Evolutionary conservation across 192 early-diverging fungal species (phyloP).

Genomic region (Martensiomyces pterosporus): DNA sequence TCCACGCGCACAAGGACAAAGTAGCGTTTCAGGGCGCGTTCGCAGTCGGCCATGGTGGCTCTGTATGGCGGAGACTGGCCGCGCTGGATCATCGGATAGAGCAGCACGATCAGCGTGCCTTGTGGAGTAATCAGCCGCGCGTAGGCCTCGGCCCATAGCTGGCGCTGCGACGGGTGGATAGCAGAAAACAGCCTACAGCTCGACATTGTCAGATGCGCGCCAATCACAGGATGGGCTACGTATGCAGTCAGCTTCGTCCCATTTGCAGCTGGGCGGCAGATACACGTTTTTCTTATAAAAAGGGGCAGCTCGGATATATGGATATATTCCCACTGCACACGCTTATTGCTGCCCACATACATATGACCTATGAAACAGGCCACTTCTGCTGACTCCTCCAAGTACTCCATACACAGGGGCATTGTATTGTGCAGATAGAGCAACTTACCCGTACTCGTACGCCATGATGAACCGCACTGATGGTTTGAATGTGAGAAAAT

Average conservation of each 20-base stretch:
- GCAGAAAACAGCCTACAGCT: constrained; percentile 45
- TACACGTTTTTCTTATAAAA: background rate
- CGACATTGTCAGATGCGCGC: no score
- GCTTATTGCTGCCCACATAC: no score
- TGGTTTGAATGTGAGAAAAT: constrained; percentile 29
- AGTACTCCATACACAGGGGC: no score
- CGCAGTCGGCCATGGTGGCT: constrained; percentile 47
- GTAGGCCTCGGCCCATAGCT: constrained; percentile 37
- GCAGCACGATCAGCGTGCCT: constrained; percentile 41
- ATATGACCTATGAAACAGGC: no score
- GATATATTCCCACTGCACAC: no score
- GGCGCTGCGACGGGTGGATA: constrained; percentile 37
- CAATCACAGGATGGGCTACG: no score
- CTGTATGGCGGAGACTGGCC: constrained; percentile 24
- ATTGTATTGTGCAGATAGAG: no score
- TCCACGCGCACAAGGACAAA: constrained; percentile 47
- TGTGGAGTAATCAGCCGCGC: constrained; percentile 40
- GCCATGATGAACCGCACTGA: constrained; percentile 32
- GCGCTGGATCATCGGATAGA: constrained; percentile 38
- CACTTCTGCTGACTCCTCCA: background rate
- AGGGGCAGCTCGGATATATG: no score
- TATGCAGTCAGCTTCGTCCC: no score
- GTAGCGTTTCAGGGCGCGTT: constrained; percentile 30
- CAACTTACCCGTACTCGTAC: constrained; percentile 47
- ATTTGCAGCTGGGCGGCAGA: background rate